Conservation (phyloP, 352 stramenopile species). For the Globisporangium ultimum region DNA sequence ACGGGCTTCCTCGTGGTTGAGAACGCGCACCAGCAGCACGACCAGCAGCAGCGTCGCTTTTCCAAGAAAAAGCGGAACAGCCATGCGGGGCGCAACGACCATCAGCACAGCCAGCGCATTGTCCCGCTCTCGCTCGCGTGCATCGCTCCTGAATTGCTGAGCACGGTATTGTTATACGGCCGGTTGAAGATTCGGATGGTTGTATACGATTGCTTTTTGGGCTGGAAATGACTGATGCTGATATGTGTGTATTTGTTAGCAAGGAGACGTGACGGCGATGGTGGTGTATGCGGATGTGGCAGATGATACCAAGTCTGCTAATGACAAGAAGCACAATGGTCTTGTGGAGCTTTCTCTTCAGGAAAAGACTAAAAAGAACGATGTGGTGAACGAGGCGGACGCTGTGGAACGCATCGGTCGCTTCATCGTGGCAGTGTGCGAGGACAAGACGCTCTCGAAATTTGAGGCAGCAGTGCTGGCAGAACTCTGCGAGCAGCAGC, state of each 20-base stretch:
- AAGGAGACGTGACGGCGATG: constrained; percentile 23
- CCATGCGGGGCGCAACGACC: too few relatives aligned
- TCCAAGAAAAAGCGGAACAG: too few relatives aligned
- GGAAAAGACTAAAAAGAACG: too few relatives aligned
- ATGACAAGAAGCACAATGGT: too few relatives aligned
- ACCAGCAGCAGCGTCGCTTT: not conserved
- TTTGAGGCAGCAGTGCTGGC: constrained; percentile 45
- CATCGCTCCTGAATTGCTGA: constrained; percentile 38
- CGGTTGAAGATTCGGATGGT: too few relatives aligned
- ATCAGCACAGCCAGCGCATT: constrained; percentile 22
- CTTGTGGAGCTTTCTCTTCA: too few relatives aligned
- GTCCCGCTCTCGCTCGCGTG: constrained; percentile 66
- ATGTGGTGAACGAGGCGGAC: not conserved
- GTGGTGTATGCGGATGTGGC: constrained; percentile 4
- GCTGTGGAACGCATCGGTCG: constrained; percentile 20
- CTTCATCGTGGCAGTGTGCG: constrained; percentile 33
- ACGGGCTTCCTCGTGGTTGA: constrained; percentile 37
- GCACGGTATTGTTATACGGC: constrained; percentile 1
- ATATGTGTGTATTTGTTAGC: not conserved
- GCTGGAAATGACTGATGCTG: not conserved
- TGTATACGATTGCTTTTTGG: not conserved
- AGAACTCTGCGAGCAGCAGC: constrained; percentile 43
- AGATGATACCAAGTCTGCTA: too few relatives aligned
- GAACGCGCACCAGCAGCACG: constrained; percentile 5
- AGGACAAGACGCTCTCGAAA: constrained; percentile 34